A percentile compares a stretch with the other conserved stretches of the same genome.
Conservation (phyloP, 169 alveolate genomes). For the Perkinsus marinus region DNA sequence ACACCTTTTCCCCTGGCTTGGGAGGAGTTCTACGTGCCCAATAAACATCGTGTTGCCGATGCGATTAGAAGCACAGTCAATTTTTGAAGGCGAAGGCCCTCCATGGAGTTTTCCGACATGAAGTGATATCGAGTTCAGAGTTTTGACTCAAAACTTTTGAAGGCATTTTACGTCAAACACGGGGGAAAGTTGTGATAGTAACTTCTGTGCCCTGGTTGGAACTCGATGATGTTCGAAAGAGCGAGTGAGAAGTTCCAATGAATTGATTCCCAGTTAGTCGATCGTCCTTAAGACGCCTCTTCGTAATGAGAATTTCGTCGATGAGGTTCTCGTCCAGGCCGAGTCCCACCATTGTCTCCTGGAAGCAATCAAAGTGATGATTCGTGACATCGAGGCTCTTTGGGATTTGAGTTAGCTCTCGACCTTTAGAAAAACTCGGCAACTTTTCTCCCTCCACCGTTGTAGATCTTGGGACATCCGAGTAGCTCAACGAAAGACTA, state of each 20-base stretch:
- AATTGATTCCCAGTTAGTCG: too few relatives aligned
- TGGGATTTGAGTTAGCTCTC: neutral
- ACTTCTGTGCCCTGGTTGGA: too few relatives aligned
- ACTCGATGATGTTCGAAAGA: too few relatives aligned
- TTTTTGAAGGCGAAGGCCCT: neutral
- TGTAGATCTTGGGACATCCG: neutral
- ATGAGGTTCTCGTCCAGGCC: neutral
- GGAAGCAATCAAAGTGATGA: neutral
- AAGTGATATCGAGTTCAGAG: neutral
- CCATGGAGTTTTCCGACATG: neutral
- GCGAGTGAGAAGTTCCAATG: too few relatives aligned
- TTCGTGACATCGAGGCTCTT: neutral
- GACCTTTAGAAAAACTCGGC: neutral
- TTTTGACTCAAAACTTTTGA: neutral
- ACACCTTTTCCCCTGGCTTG: constrained; percentile 88
- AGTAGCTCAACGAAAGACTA: neutral
- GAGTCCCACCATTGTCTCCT: neutral
- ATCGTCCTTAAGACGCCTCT: too few relatives aligned
- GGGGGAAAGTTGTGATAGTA: too few relatives aligned
- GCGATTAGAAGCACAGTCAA: constrained; percentile 50
- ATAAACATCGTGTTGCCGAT: constrained; percentile 58
- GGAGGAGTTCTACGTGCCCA: constrained; percentile 75
- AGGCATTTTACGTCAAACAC: too few relatives aligned
- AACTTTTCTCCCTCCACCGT: neutral
- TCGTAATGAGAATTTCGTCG: neutral